Conservation (phyloP, 2,329 filamentous ascomycete genomes). For the Colletotrichum kahawae region DNA sequence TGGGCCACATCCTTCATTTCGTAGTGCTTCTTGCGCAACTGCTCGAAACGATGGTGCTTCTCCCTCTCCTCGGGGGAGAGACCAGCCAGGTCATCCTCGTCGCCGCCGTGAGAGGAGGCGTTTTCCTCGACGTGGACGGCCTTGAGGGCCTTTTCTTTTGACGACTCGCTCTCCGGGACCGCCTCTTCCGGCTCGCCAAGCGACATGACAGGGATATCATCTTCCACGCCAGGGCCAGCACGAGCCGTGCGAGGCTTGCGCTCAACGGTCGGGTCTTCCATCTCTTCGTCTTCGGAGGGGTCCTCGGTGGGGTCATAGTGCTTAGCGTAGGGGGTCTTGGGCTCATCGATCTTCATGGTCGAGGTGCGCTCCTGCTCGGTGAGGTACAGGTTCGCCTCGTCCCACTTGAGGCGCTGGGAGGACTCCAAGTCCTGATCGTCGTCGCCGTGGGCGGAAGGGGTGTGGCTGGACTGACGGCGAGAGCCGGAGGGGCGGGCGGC, state of each 20-base stretch:
- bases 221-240: slow-evolving; percentile 38
- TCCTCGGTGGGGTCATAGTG: slow-evolving; percentile 92
- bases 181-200: slow-evolving; percentile 90
- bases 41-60: slow-evolving; percentile 92
- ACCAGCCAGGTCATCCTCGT: slow-evolving; percentile 58
- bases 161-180: slow-evolving; percentile 53
- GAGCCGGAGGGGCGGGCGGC: slow-evolving; percentile 66
- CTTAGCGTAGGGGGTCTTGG: slow-evolving; percentile 94
- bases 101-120: slow-evolving; percentile 58
- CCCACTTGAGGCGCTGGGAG: slow-evolving; percentile 90
- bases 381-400: slow-evolving; percentile 96
- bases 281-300: slow-evolving; percentile 76
- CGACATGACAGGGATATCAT: slow-evolving; percentile 90
- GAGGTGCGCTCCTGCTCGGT: slow-evolving; percentile 94
- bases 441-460: slow-evolving; percentile 48
- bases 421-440: slow-evolving; percentile 57
- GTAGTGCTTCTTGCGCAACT: slow-evolving; percentile 94
- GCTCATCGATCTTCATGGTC: slow-evolving; percentile 99
- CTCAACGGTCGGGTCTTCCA: slow-evolving; percentile 63
- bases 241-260: slow-evolving; percentile 27
- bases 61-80: slow-evolving; percentile 77
- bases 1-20: slow-evolving; percentile 97
- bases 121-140: slow-evolving; percentile 76
- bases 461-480: slow-evolving; percentile 71
- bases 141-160: slow-evolving; percentile 25